phyloP scores from a whole-genome alignment of 345 rosid genomes.

The Trapa incisa region DNA sequence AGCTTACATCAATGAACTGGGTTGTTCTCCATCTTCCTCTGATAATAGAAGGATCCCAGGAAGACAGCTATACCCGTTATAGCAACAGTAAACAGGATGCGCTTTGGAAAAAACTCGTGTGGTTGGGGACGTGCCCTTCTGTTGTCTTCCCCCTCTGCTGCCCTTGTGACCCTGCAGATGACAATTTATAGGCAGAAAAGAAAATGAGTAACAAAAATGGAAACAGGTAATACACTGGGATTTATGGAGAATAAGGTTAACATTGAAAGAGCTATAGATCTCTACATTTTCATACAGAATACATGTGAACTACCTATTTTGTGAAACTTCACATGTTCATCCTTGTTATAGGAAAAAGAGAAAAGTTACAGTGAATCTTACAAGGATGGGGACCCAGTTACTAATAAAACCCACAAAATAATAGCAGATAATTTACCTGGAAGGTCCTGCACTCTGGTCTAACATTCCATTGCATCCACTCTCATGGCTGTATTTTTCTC shows the following conservation, averaged over 20 bases:
- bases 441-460: constrained; percentile 48
- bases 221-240: not conserved
- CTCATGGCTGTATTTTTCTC: constrained; percentile 75
- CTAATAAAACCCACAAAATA: not conserved
- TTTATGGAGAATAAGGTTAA: too few species aligned
- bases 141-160: constrained; percentile 37
- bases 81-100: constrained; percentile 69
- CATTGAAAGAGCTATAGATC: too few species aligned
- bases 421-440: constrained; percentile 47
- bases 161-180: constrained; percentile 42
- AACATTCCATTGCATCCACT: constrained; percentile 50
- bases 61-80: constrained; percentile 85
- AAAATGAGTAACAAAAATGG: not conserved
- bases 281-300: too few species aligned
- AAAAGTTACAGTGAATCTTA: not conserved
- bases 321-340: too few species aligned
- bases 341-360: not conserved
- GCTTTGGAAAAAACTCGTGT: constrained; percentile 43
- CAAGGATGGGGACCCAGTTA: not conserved
- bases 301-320: too few species aligned
- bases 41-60: constrained; percentile 77
- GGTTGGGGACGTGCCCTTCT: constrained; percentile 30
- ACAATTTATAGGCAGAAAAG: not conserved
- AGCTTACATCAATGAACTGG: constrained; percentile 26
- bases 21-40: constrained; percentile 45